These are phyloP conservation scores for Zygotorulaspora mrakii DNA, from an alignment of 1,139 yeast genomes.

Conservation along the genomic window DNA sequence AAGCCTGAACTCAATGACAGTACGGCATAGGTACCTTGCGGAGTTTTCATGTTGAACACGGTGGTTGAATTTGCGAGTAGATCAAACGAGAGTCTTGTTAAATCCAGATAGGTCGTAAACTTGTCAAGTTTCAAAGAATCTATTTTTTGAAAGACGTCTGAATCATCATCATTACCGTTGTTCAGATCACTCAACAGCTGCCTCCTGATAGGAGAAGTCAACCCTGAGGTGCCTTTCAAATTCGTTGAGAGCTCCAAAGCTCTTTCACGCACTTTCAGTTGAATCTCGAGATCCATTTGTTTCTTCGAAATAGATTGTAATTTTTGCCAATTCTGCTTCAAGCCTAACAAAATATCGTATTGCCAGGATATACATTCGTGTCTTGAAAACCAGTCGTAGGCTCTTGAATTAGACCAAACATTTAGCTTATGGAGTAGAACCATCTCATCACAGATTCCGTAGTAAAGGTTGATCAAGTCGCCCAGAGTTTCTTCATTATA, in stretches of 20 bases:
- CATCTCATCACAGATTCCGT: slow-evolving; percentile 60
- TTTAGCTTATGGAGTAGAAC: slow-evolving; percentile 52
- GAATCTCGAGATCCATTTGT: slow-evolving; percentile 41
- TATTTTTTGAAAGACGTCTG: slow-evolving; percentile 29
- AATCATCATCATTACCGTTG: slow-evolving; percentile 18
- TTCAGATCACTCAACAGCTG: slow-evolving; percentile 36
- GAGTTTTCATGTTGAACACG: slow-evolving; percentile 39
- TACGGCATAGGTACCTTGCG: slow-evolving; percentile 34
- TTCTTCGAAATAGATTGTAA: slow-evolving; percentile 43
- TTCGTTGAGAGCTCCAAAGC: slow-evolving; percentile 32
- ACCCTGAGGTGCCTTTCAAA: slow-evolving; percentile 14
- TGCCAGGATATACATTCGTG: slow-evolving; percentile 67
- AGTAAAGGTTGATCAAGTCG: slow-evolving; percentile 53
- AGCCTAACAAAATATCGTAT: slow-evolving; percentile 53
- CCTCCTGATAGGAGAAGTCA: slow-evolving; percentile 33
- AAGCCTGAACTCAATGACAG: slow-evolving; percentile 40
- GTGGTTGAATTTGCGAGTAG: slow-evolving; percentile 44
- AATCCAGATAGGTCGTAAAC: slow-evolving; percentile 37
- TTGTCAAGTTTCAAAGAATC: slow-evolving; percentile 37
- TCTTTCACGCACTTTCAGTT: slow-evolving; percentile 35
- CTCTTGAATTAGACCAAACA: slow-evolving; percentile 42
- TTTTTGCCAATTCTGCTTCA: slow-evolving; percentile 46
- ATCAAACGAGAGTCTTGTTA: slow-evolving; percentile 42
- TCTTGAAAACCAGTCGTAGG: slow-evolving; percentile 42
- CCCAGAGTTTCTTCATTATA: slow-evolving; percentile 45